These are phyloP conservation scores for Cystobasidiaceae sp. DNA, from an alignment of 1,284 basidiomycete genomes.

Conservation along the genomic window DNA sequence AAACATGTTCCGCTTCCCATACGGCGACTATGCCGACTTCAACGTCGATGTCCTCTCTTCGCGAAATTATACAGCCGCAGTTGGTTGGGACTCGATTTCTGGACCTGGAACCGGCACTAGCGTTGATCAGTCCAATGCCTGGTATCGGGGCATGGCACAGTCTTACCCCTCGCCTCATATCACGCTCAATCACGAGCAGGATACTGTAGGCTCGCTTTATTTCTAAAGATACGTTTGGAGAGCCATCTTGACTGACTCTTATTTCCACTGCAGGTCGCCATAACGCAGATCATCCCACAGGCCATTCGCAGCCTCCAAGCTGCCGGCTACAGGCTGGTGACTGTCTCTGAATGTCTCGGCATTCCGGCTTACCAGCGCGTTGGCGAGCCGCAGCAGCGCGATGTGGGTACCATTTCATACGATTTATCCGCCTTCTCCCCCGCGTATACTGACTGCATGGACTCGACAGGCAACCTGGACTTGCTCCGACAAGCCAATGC, in stretches of 20 bases:
- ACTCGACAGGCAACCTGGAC: no score
- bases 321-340: slow-evolving; percentile 38
- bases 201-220: no score
- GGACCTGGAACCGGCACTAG: slow-evolving; percentile 23
- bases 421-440: not conserved
- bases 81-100: slow-evolving; percentile 20
- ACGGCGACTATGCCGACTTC: slow-evolving; percentile 33
- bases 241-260: no score
- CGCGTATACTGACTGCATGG: not conserved
- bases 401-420: slow-evolving; percentile 3
- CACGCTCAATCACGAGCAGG: slow-evolving; percentile 28
- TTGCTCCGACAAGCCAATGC: no score
- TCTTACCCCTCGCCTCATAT: slow-evolving; percentile 25
- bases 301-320: slow-evolving; percentile 33
- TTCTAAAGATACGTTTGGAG: no score
- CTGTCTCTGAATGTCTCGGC: slow-evolving; percentile 37
- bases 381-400: slow-evolving; percentile 32
- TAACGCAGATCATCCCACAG: slow-evolving; percentile 30
- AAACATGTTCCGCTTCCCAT: slow-evolving; percentile 39
- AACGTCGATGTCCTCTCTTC: slow-evolving; percentile 35
- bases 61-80: slow-evolving; percentile 39
- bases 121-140: slow-evolving; percentile 1
- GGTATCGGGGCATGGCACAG: slow-evolving; percentile 10
- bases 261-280: no score
- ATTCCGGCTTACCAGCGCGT: slow-evolving; percentile 36